A percentile compares a stretch with the other conserved stretches of the same genome.
These are phyloP conservation scores for Fagus sylvatica DNA, from an alignment of 306 rosid species.

Conservation along the genomic window DNA sequence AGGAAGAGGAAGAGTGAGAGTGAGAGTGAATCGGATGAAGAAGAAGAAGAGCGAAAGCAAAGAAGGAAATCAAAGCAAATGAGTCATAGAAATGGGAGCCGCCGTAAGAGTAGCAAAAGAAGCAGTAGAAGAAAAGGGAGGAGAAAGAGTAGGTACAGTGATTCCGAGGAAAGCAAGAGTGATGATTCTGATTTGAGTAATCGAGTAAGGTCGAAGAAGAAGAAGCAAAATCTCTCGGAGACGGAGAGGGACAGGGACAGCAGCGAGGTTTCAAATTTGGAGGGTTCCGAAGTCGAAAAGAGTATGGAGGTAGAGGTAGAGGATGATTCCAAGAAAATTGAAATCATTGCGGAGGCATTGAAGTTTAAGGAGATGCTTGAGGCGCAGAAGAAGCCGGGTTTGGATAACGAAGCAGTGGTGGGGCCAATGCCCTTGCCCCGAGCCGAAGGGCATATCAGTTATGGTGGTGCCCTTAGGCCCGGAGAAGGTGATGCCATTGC, in stretches of 20 bases:
- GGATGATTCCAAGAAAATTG: constrained; percentile 32
- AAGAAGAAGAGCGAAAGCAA: constrained; percentile 43
- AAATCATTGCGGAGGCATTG: constrained; percentile 56
- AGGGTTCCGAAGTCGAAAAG: constrained; percentile 66
- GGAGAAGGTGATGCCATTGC: constrained; percentile 99
- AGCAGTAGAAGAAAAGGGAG: constrained; percentile 4
- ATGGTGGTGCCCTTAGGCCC: constrained; percentile 98
- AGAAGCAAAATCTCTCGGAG: constrained; percentile 32
- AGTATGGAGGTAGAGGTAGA: neutral
- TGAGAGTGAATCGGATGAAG: constrained; percentile 45
- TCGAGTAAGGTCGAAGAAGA: constrained; percentile 24
- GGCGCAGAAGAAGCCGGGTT: constrained; percentile 67
- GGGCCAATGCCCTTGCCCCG: constrained; percentile 94
- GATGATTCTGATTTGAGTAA: constrained; percentile 43
- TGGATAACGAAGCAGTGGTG: constrained; percentile 70
- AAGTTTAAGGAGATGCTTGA: constrained; percentile 68
- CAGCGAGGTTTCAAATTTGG: constrained; percentile 69
- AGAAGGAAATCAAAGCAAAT: constrained; percentile 38
- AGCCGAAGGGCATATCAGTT: constrained; percentile 97
- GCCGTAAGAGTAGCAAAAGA: constrained; percentile 39
- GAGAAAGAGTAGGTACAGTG: constrained; percentile 40
- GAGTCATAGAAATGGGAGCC: constrained; percentile 22
- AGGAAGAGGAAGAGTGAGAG: constrained; percentile 9
- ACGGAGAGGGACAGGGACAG: constrained; percentile 53
- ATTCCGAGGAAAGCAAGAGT: constrained; percentile 42